Evolutionary conservation across 2,329 filamentous ascomycete species (phyloP), one percentile per base, ranked within the genome.

Genomic region (Niveomyces coronatus): DNA sequence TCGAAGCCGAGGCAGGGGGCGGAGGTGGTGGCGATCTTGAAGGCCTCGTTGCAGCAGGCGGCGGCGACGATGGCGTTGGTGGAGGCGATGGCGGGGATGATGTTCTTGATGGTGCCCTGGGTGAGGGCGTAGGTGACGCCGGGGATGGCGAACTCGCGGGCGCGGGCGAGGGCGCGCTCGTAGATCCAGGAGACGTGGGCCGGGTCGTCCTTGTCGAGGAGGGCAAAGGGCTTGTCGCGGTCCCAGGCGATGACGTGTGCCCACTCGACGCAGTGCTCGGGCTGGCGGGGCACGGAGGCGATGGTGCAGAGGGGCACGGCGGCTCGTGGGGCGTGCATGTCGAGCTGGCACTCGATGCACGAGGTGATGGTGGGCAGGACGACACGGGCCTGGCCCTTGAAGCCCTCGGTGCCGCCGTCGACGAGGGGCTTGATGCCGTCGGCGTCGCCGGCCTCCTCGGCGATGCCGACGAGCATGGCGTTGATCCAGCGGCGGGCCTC

Each of bases 401-500:
- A 96, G 35, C 89, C 87, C 68, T 98, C 91, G 11, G 91, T 98
- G 45, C 91, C 91, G 39, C 91, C 93, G 59, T 98, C 91, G 45
- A 98, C 87, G 42, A 98, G 68, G 5, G 93, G 91, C 62, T 95
- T 98, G 48, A 95, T 67, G 35, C 76, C 85, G 53, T 96, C 89
- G 9, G 80, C 76, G 31, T 39, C 77, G 6, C 86, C 79, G 16
- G 53, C 51, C 43, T 74, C 71, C 53, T 95, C 88, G 5, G 94
- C 85, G 74, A 98, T 86, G 41, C 82, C 81, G 18, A 96, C 81
- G 4, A 98, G 70, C 14, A 82, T 95, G 37, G 88, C 82, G 57
- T 98, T 98, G 61, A 98, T 98, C 93, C 93, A 98, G 43, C 91
- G 75, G n/a, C 91, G 76, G 28, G 91, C 91, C 63, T 98, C 91